Evolutionary conservation across 139 green algal genomes (phyloP), one percentile per base, ranked within the genome.

Genomic region (Microglena sp.): DNA sequence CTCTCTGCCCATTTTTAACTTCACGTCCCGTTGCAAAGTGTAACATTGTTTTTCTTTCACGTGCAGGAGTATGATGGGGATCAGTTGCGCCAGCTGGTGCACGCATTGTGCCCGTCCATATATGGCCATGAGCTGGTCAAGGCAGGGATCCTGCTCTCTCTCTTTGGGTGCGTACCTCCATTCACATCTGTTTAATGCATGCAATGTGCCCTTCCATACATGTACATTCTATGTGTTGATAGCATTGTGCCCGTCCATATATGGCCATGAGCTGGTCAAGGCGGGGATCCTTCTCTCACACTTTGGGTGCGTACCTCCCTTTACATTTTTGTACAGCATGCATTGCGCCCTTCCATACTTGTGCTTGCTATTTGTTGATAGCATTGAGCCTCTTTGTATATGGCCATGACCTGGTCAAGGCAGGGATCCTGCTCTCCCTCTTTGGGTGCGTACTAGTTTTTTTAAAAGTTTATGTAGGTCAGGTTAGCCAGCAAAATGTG

Each of bases 191-290:
- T n/a, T n/a, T n/a, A n/a, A n/a, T n/a, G n/a, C n/a, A n/a, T n/a
- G n/a, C n/a, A n/a, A n/a, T n/a, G n/a, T n/a, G n/a, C n/a, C n/a
- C n/a, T n/a, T n/a, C n/a, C n/a, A n/a, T n/a, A n/a, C n/a, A n/a
- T n/a, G n/a, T n/a, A n/a, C n/a, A n/a, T n/a, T n/a, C n/a, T n/a
- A n/a, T n/a, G n/a, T n/a, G n/a, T n/a, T n/a, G n/a, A n/a, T n/a
- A n/a, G n/a, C n/a, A n/a, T n/a, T 98, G 36, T 95, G 87, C 67
- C 92, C 92, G 28, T 67, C 68, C 55, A 97, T 98, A 60, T 94
- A 84, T 53, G 92, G 92, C 44, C 71, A 95, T 31, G 87, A 95
- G 68, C 50, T 93, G 8, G 86, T 95, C 60, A 98, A 98, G 78
- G 85, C 81, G 5, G 92, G 86, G 0, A 62, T 98, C 30, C 46